Base-by-base conservation (phyloP, 805 yeast species). In the Starmerella geochares region DNA sequence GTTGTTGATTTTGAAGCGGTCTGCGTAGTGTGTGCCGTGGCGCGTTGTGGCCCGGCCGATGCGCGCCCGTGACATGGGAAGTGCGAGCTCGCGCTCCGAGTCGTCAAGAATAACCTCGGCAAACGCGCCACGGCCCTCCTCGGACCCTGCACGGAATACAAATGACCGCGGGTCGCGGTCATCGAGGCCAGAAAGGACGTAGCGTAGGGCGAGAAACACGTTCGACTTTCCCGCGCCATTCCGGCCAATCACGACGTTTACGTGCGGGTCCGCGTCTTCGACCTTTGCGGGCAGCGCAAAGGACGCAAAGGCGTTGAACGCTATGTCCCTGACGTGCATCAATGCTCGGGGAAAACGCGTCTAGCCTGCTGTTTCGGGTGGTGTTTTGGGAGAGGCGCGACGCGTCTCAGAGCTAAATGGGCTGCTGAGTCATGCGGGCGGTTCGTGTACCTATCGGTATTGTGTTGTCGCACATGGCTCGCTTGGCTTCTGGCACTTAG, bases 231-330 rank as follows among this genome's bases (percentile, higher is more conserved):
- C 98, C 8, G 95, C 41, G 16, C 60, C 60, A 29, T 54, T 54
- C 64, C 48, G 50, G 53, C 51, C 61, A 46, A 65, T 86, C 14
- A 83, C 79, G 19, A 90, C 94, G 67, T 90, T 90, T 61, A 81
- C 83, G 48, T 78, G 78, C 0, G 94, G 90, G 1, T 94, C 82
- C 28, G 92, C 71, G n/a, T 38, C 51, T 37, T 83, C 92, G 11
- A 88, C 77, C 3, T 78, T 74, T 0, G 95, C 84, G 36, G 86
- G 80, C 60, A 84, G 82, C 66, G 83, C 83, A 64, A 87, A 90
- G 54, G 97, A 87, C 67, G 86, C 87, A 71, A 90, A 90, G 31
- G 97, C 97, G 63, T 86, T 94, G 48, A 90, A 83, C 10, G 78
- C 74, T 40, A 90, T 84, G 21, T 51, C 49, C 23, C 45, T 38